A percentile compares a stretch with the other conserved stretches of the same genome.
phyloP scores from a whole-genome alignment of 805 yeast species.

The Zygoascus ofunaensis region DNA sequence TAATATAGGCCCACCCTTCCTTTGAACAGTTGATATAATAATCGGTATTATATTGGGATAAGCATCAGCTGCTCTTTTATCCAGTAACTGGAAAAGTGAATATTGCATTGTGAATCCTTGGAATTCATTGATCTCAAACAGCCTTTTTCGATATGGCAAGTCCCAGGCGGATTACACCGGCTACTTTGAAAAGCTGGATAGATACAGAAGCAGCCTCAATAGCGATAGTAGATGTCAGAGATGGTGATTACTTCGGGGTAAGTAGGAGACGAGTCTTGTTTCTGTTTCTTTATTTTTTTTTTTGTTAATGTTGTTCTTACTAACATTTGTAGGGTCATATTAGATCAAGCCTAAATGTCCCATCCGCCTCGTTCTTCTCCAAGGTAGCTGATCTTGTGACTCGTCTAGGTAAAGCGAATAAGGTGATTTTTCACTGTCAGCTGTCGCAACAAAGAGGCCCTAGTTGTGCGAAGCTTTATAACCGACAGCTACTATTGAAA shows the following conservation, averaged over 20 bases:
- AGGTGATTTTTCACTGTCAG: slow-evolving; percentile 83
- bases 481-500: slow-evolving; percentile 33
- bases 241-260: slow-evolving; percentile 68
- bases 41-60: too few relatives aligned
- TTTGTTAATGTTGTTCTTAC: slow-evolving; percentile 9
- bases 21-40: too few relatives aligned
- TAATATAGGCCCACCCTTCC: too few relatives aligned
- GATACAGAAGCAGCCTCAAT: slow-evolving; percentile 19
- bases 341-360: slow-evolving; percentile 44
- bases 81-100: too few relatives aligned
- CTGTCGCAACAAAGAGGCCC: slow-evolving; percentile 91
- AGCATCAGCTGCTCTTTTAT: too few relatives aligned
- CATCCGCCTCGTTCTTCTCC: slow-evolving; percentile 39
- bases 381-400: slow-evolving; percentile 33
- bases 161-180: slow-evolving; percentile 3
- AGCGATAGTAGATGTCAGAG: slow-evolving; percentile 73
- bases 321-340: slow-evolving; percentile 46
- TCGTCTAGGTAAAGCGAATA: slow-evolving; percentile 32
- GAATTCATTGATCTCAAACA: too few relatives aligned
- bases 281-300: neutral
- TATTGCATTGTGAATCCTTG: too few relatives aligned
- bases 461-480: slow-evolving; percentile 59
- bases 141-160: too few relatives aligned
- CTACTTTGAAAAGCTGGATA: slow-evolving; percentile 25
- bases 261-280: slow-evolving; percentile 16